phyloP scores from a whole-genome alignment of 2,329 filamentous ascomycete genomes.

The Stemphylium beticola region DNA sequence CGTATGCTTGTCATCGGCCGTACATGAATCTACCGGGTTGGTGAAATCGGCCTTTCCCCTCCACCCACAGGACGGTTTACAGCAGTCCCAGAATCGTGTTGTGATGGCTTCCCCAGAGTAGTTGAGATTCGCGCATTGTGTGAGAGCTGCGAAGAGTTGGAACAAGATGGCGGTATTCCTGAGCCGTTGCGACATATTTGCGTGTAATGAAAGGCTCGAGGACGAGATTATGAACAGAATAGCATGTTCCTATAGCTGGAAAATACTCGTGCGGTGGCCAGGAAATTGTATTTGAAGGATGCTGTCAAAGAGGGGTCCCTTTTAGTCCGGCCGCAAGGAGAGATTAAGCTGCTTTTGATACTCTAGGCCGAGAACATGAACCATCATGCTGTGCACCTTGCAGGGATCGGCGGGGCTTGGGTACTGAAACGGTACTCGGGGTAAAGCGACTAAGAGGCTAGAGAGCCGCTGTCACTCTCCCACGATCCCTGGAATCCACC shows the following conservation, averaged over 20 bases:
- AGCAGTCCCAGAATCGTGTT: slow-evolving; percentile 63
- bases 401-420: slow-evolving; percentile 44
- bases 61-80: slow-evolving; percentile 72
- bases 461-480: slow-evolving; percentile 24
- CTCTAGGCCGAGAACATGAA: slow-evolving; percentile 41
- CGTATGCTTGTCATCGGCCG: slow-evolving; percentile 60
- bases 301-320: slow-evolving; percentile 40
- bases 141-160: slow-evolving; percentile 31
- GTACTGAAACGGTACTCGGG: slow-evolving; percentile 35
- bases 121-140: slow-evolving; percentile 29
- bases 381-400: slow-evolving; percentile 38
- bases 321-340: slow-evolving; percentile 44
- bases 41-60: slow-evolving; percentile 61
- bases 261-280: slow-evolving; percentile 28
- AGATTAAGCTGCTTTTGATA: slow-evolving; percentile 44
- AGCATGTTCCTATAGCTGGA: slow-evolving; percentile 44
- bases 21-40: slow-evolving; percentile 61
- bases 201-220: slow-evolving; percentile 35
- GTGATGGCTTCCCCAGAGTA: slow-evolving; percentile 43
- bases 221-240: slow-evolving; percentile 35
- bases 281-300: slow-evolving; percentile 45
- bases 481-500: slow-evolving; percentile 34
- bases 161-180: slow-evolving; percentile 33
- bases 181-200: slow-evolving; percentile 43
- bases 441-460: slow-evolving; percentile 27